Evolutionary conservation across 2,329 filamentous ascomycete genomes (phyloP), one percentile per base, ranked within the genome.

Genomic region (Aplosporella prunicola): DNA sequence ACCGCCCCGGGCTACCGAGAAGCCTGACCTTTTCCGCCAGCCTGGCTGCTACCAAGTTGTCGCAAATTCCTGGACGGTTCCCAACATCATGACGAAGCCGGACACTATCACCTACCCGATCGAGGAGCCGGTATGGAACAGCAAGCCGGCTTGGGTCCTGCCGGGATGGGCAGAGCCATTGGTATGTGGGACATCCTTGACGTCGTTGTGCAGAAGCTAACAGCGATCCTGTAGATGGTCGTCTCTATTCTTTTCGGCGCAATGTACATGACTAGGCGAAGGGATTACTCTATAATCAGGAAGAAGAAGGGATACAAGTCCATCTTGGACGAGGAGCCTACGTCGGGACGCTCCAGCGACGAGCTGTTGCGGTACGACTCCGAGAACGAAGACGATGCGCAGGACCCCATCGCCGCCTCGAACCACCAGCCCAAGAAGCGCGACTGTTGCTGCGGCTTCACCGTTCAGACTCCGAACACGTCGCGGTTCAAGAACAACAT

Each of bases 401-500:
- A 55, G 37, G 51, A 58, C 22, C 46, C 44, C 20, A 50, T 57
- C 3, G 51, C 56, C 20, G 54, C 55, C 2, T 48, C 53, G 11
- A 67, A 62, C 36, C 49, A 60, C 34, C 62, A 63, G 9, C 60
- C 68, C 15, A 76, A 74, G 53, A 61, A 64, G 42, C 65, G 72
- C 13, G 52, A 51, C 16, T 69, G 68, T 46, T 72, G 64, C 45
- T 73, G 67, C 47, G 69, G 74, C n/a, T 53, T 66, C 28, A 53
- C 65, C 13, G 51, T 74, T 41, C 51, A 58, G 8, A 78, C 68
- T 5, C 75, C 74, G 9, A 78, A 77, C 48, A 72, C 74, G 3
- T 71, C 71, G 3, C 68, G 72, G n/a, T 82, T 78, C 55, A 65
- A 68, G 25, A 64, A 70, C 42, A 59, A 79, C 51, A 53, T 71